phyloP scores from a whole-genome alignment of 2,329 filamentous ascomycete genomes.

The Elsinoe batatas region DNA sequence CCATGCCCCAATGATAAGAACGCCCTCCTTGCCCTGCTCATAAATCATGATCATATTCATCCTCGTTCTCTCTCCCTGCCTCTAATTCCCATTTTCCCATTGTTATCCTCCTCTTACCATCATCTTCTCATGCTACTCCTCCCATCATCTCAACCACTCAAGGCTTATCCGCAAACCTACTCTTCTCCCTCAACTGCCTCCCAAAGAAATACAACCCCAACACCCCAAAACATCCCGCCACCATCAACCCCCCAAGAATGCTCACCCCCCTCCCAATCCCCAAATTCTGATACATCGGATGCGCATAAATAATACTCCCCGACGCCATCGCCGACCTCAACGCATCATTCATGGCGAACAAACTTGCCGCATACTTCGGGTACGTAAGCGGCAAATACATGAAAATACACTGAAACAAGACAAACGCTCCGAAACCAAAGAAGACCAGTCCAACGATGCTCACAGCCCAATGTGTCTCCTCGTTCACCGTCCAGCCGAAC shows the following conservation, averaged over 20 bases:
- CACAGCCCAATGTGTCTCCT: conserved; percentile 31
- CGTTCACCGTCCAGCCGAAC: conserved; percentile 25
- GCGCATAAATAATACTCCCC: conserved; percentile 15
- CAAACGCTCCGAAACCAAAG: conserved; percentile 31
- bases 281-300: conserved; percentile 15
- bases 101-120: neutral
- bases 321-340: conserved; percentile 12
- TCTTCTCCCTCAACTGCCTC: conserved; percentile 24
- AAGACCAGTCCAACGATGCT: conserved; percentile 32
- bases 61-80: too few relatives aligned
- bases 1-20: too few relatives aligned
- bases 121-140: neutral
- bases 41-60: too few relatives aligned
- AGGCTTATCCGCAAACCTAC: conserved; percentile 23
- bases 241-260: conserved; percentile 25
- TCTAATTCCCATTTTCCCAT: too few relatives aligned
- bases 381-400: conserved; percentile 33
- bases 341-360: conserved; percentile 51
- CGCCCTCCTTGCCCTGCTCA: too few relatives aligned
- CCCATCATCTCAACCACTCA: neutral
- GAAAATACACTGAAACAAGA: conserved; percentile 36
- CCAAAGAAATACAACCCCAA: conserved; percentile 27
- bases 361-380: conserved; percentile 41
- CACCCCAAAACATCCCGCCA: conserved; percentile 28
- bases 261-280: conserved; percentile 14